A percentile compares a stretch with the other conserved stretches of the same genome.
These are phyloP conservation scores for Globisporangium acanthophoron DNA, from an alignment of 352 stramenopile species.

Conservation along the genomic window DNA sequence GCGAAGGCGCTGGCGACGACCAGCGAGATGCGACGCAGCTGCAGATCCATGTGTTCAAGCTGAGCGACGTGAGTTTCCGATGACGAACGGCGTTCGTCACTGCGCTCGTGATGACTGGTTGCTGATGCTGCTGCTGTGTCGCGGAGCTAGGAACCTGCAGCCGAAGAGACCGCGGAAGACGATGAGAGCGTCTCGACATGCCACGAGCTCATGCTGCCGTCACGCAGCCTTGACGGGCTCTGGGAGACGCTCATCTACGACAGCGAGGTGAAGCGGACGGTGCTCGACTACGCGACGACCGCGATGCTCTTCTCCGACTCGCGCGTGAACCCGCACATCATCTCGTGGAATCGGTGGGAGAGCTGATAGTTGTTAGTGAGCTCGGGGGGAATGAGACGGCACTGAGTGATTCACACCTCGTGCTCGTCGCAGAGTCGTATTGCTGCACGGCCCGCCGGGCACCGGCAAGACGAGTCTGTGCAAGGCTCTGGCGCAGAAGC, in stretches of 20 bases:
- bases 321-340: constrained; percentile 83
- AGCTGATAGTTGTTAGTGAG: neutral
- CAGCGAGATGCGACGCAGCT: constrained; percentile 20
- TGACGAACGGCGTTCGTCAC: neutral
- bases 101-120: neutral
- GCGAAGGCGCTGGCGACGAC: constrained; percentile 10
- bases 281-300: constrained; percentile 88
- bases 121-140: constrained; percentile 10
- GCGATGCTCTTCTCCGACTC: constrained; percentile 88
- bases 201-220: constrained; percentile 69
- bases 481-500: constrained; percentile 90
- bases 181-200: constrained; percentile 80
- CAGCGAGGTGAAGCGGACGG: constrained; percentile 57
- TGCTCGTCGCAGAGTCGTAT: constrained; percentile 47
- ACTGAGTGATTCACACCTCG: too few species aligned
- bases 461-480: constrained; percentile 92
- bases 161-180: constrained; percentile 72
- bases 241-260: constrained; percentile 89
- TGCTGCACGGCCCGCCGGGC: constrained; percentile 90
- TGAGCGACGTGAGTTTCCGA: constrained; percentile 38
- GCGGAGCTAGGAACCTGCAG: constrained; percentile 40
- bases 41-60: constrained; percentile 66
- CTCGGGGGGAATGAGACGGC: too few species aligned
- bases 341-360: constrained; percentile 85
- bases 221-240: constrained; percentile 54